Percentiles rank a stretch among this genome's conserved stretches.
These are phyloP conservation scores for Phenoliferia sp. DNA, from an alignment of 1,284 basidiomycete genomes.

Conservation along the genomic window DNA sequence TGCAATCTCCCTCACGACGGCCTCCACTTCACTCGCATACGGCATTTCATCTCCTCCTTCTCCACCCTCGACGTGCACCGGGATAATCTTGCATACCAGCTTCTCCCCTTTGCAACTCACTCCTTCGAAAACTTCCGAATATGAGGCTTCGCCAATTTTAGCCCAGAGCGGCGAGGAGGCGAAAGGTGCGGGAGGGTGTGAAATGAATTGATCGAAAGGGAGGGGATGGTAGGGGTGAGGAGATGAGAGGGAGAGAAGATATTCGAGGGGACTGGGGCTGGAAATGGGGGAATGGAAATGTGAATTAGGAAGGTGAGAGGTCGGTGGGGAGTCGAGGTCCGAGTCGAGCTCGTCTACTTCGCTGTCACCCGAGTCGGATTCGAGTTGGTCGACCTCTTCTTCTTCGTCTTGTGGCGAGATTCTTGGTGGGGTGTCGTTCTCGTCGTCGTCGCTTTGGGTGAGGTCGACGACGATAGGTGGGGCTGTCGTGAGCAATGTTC, in stretches of 20 bases:
- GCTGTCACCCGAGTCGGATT: no score
- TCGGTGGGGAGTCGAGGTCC: not conserved
- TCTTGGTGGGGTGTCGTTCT: no score
- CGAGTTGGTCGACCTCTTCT: no score
- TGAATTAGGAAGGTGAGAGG: not conserved
- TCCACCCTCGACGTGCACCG: slow-evolving; percentile 40
- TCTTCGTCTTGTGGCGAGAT: no score
- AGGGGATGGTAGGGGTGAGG: slow-evolving; percentile 8
- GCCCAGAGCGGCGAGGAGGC: slow-evolving; percentile 35
- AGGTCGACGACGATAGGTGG: not conserved
- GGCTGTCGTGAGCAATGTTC: no score
- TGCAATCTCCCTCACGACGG: slow-evolving; percentile 80
- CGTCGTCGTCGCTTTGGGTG: not conserved
- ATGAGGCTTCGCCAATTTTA: slow-evolving; percentile 95
- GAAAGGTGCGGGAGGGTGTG: slow-evolving; percentile 8
- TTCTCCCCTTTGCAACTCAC: slow-evolving; percentile 47
- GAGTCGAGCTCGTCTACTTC: not conserved
- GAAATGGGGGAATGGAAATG: not conserved
- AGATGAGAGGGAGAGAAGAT: slow-evolving; percentile 6
- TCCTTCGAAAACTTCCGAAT: slow-evolving; percentile 92
- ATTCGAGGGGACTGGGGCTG: not conserved
- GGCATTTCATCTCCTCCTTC: slow-evolving; percentile 37
- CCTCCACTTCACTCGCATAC: slow-evolving; percentile 48
- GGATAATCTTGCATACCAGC: slow-evolving; percentile 82
- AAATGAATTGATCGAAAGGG: slow-evolving; percentile 29